Base-by-base conservation (phyloP, 164 flowering plant genomes). In the Vitis riparia region DNA sequence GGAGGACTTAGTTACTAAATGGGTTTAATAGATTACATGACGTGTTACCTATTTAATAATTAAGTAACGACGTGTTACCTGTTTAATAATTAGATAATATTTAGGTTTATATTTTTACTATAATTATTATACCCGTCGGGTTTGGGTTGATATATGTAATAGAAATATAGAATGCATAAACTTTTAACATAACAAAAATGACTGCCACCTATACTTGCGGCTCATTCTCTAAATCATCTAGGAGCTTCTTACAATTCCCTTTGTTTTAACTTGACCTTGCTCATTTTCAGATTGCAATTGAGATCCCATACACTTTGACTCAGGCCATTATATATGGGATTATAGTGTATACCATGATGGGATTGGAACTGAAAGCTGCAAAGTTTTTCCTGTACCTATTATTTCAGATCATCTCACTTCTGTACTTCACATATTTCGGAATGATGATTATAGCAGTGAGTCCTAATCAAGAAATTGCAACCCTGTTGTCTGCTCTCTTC, bases 371-470 rank as follows among this genome's bases (percentile, higher is more conserved):
- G 77, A 63, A 68, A 17, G 71, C 63, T 6, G 6, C 56, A 9
- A 77, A 70, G 55, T 66, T 77, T 71, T 66, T 77, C 59, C 14
- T 29, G 13, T n/a, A 65, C 59, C 3, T 66, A 9, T 70, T 60
- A 65, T 77, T 77, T 68, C 66, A 65, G 73, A 69, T 59, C 68
- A 11, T 77, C 67, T 55, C 73, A 2, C 10, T 73, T 12, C 65
- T 69, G 9, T 73, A 19, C 71, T 68, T 50, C 55, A 60, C 63
- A 27, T 77, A 50, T 55, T 72, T 37, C 61, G 79, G 79, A 1
- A 72, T 77, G 75, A 72, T 72, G 76, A 13, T 55, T 11, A 29
- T 73, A 8, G 66, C 70, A 6, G 64, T 64, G 14, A 77, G 59
- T 59, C 79, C 76, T 11, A 72, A 64, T 49, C 70, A 68, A 29